phyloP scores from a whole-genome alignment of 2,329 filamentous ascomycete genomes.

The Fusarium heterosporum region DNA sequence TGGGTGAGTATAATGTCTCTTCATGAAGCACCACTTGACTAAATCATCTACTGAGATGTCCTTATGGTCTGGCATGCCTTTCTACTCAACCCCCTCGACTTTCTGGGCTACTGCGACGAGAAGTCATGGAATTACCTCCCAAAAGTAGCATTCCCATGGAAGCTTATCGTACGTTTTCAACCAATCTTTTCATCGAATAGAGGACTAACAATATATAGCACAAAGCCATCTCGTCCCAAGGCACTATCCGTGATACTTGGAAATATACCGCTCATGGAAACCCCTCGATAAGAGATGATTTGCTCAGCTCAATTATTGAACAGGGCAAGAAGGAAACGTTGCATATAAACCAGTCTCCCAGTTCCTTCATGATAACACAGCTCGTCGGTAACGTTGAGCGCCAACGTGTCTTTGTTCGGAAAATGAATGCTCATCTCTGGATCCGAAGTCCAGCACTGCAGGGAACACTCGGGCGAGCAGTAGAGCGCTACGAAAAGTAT shows the following conservation, averaged over 20 bases:
- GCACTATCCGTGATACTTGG: constrained; percentile 26
- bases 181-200: rapidly evolving
- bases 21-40: background rate
- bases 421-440: constrained; percentile 55
- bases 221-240: constrained; percentile 29
- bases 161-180: constrained; percentile 17
- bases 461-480: constrained; percentile 52
- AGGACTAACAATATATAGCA: constrained; percentile 24
- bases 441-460: constrained; percentile 50
- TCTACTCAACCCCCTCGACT: constrained; percentile 35
- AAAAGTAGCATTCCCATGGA: constrained; percentile 33
- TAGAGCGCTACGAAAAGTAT: constrained; percentile 54
- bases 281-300: background rate
- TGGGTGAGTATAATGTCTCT: constrained; percentile 17
- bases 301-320: constrained; percentile 14
- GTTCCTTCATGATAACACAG: background rate
- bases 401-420: constrained; percentile 53
- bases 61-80: constrained; percentile 43
- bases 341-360: background rate
- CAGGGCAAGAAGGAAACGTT: constrained; percentile 1
- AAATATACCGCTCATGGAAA: constrained; percentile 1
- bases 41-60: constrained; percentile 13
- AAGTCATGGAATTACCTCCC: constrained; percentile 2
- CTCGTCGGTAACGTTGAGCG: constrained; percentile 42
- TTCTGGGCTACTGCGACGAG: constrained; percentile 15